Percentiles rank a stretch among this genome's conserved stretches.
These are phyloP conservation scores for Rhizopogon salebrosus DNA, from an alignment of 768 basidiomycete genomes.

Conservation along the genomic window DNA sequence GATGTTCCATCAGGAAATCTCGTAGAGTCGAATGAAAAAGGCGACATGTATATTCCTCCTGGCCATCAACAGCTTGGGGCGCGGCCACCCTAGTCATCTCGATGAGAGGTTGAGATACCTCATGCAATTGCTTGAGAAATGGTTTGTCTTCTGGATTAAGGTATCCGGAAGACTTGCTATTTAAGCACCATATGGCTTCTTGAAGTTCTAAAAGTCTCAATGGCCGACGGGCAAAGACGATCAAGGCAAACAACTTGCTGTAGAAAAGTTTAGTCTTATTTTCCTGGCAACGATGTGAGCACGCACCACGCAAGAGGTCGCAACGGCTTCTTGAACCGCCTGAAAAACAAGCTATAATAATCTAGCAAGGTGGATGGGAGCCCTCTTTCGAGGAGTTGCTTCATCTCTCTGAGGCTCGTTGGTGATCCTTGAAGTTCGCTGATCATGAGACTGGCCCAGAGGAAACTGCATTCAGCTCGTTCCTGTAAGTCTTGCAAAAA, in stretches of 20 bases:
- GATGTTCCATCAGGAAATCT: background rate
- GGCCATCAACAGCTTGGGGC: background rate
- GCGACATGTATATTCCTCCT: background rate
- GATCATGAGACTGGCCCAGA: conserved; percentile 25
- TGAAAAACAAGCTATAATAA: background rate
- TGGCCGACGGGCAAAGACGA: background rate
- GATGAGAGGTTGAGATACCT: background rate
- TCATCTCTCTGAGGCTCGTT: conserved; percentile 12
- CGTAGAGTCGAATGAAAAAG: background rate
- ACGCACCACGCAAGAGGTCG: background rate
- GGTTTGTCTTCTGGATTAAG: background rate
- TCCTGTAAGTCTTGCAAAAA: conserved; percentile 4
- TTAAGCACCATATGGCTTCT: background rate
- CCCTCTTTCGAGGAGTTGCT: conserved; percentile 9
- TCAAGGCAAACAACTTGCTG: background rate
- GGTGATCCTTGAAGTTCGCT: conserved; percentile 9
- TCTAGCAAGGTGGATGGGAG: background rate
- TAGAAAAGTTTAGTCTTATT: background rate
- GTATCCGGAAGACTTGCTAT: background rate
- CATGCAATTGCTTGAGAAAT: background rate
- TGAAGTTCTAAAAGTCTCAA: background rate
- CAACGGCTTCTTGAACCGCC: background rate
- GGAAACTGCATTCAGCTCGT: conserved; percentile 23
- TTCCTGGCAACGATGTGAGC: background rate
- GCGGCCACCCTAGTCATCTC: background rate